A percentile compares a stretch with the other conserved stretches of the same genome.
phyloP scores from a whole-genome alignment of 495 filamentous ascomycete species.

The Penicillium robsamsonii region DNA sequence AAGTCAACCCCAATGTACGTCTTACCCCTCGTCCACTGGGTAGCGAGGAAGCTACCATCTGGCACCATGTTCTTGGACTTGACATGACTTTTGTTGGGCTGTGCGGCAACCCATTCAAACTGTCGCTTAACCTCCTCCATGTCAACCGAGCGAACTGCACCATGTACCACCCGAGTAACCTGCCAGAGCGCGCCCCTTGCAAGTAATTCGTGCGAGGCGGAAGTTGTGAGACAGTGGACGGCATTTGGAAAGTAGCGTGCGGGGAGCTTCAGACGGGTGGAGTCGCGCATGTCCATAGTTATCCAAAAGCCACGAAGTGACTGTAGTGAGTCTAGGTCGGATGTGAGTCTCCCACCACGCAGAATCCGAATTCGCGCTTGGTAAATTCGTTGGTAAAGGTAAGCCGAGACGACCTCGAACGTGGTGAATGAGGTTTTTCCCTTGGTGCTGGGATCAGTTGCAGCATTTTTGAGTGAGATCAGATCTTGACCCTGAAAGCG shows the following conservation, averaged over 20 bases:
- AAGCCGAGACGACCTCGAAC: constrained; percentile 5
- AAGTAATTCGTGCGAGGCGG: neutral
- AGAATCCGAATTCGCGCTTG: neutral
- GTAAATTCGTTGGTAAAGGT: neutral
- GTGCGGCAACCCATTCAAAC: constrained; percentile 6
- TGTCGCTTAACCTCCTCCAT: neutral
- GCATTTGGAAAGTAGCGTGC: constrained; percentile 10
- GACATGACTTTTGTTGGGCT: neutral
- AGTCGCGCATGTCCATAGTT: constrained; percentile 9
- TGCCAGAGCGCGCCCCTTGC: neutral
- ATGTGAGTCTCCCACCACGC: neutral
- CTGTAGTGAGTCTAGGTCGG: neutral
- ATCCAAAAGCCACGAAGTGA: constrained; percentile 1
- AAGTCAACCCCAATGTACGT: neutral
- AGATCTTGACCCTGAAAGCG: neutral
- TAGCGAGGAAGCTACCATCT: neutral
- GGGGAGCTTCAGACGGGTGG: neutral
- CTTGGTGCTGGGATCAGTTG: neutral
- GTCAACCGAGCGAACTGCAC: neutral
- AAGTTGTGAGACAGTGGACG: neutral
- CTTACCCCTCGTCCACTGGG: neutral
- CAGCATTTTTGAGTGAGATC: neutral
- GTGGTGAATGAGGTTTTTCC: neutral
- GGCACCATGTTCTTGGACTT: neutral
- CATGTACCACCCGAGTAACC: neutral